A percentile compares a stretch with the other conserved stretches of the same genome.
Evolutionary conservation across 768 basidiomycete species (phyloP).

Genomic region (Lepiota venenata): DNA sequence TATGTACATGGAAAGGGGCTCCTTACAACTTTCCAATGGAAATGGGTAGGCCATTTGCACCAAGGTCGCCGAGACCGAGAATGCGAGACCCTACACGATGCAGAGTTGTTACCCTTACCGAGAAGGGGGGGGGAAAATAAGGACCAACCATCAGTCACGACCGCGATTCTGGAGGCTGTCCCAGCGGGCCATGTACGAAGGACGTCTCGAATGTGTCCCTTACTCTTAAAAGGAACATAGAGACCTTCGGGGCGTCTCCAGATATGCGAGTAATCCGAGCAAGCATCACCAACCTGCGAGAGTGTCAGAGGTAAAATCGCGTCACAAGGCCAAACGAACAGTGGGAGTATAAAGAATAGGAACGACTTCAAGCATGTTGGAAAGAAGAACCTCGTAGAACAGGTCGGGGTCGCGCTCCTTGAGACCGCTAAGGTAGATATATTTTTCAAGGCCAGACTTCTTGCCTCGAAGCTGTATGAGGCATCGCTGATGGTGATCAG

Average conservation of each 20-base stretch:
- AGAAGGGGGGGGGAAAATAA: conserved; percentile 21
- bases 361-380: conserved; percentile 61
- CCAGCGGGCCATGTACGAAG: conserved; percentile 48
- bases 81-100: conserved; percentile 56
- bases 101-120: conserved; percentile 6
- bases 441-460: conserved; percentile 55
- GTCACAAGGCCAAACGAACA: conserved; percentile 33
- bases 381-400: conserved; percentile 62
- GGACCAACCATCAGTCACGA: conserved; percentile 67
- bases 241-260: conserved; percentile 61
- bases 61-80: conserved; percentile 58
- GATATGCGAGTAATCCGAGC: conserved; percentile 67
- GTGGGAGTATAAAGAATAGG: conserved; percentile 79
- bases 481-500: conserved; percentile 54
- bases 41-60: conserved; percentile 53
- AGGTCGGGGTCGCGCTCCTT: conserved; percentile 59
- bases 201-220: conserved; percentile 57
- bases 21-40: conserved; percentile 71
- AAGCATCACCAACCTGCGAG: conserved; percentile 64
- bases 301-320: conserved; percentile 5
- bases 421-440: conserved; percentile 66
- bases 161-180: conserved; percentile 55
- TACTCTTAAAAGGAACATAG: conserved; percentile 63
- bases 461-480: conserved; percentile 59
- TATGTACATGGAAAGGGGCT: background rate